A percentile compares a stretch with the other conserved stretches of the same genome.
phyloP scores from a whole-genome alignment of 2,329 filamentous ascomycete species.

The Ophiostoma sp. region DNA sequence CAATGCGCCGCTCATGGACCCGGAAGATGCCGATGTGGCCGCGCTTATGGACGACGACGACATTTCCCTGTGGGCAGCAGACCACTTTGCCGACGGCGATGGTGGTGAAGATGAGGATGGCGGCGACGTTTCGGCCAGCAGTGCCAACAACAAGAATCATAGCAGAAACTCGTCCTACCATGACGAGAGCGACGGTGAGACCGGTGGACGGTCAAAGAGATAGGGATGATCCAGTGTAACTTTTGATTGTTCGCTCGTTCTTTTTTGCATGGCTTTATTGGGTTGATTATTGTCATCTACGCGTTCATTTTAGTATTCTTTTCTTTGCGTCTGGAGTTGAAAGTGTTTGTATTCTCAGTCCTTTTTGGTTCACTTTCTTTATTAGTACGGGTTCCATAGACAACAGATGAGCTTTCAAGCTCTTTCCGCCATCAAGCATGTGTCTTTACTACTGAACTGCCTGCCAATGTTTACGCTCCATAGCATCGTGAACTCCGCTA shows the following conservation, averaged over 20 bases:
- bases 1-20: slow-evolving; percentile 34
- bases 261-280: background rate
- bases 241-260: background rate
- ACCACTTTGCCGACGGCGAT: slow-evolving; percentile 38
- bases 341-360: background rate
- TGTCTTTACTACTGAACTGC: background rate
- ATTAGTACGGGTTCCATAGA: background rate
- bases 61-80: slow-evolving; percentile 58
- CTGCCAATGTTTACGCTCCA: background rate
- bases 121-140: background rate
- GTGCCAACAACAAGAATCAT: background rate
- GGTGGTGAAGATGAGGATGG: slow-evolving; percentile 7
- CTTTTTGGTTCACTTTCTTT: background rate
- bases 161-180: slow-evolving; percentile 16
- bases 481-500: background rate
- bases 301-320: background rate
- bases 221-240: background rate
- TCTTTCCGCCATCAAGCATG: background rate
- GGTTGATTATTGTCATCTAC: slow-evolving; percentile 3
- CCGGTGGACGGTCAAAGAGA: background rate
- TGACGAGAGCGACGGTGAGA: slow-evolving; percentile 25
- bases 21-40: slow-evolving; percentile 51
- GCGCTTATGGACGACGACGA: slow-evolving; percentile 61
- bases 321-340: background rate
- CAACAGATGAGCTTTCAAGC: too few species aligned